phyloP scores from a whole-genome alignment of 257 asterid genomes.

The Handroanthus guayacan region DNA sequence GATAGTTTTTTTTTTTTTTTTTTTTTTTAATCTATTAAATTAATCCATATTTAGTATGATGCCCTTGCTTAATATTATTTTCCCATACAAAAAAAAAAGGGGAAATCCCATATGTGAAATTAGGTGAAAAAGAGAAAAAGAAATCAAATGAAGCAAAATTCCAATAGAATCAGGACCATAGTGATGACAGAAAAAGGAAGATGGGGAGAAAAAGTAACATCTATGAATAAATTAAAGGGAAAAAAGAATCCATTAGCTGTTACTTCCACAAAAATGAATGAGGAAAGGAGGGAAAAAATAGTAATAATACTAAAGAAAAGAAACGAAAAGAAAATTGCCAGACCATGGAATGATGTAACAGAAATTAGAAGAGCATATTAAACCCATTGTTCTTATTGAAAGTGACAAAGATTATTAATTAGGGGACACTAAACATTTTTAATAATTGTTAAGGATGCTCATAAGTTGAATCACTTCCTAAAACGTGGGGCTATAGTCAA shows the following conservation, averaged over 20 bases:
- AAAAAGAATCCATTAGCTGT: conserved; percentile 36
- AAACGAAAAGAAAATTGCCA: not conserved
- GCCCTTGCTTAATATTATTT: not conserved
- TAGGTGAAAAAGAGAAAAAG: not conserved
- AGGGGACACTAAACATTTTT: not conserved
- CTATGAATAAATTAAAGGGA: conserved; percentile 30
- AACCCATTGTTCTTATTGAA: conserved; percentile 17
- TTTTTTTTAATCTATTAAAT: not conserved
- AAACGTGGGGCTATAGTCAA: too few relatives aligned
- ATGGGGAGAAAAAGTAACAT: conserved; percentile 15
- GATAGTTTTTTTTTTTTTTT: not conserved
- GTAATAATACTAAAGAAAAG: not conserved
- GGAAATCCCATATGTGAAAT: not conserved
- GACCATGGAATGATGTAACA: not conserved
- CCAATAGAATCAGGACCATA: conserved; percentile 37
- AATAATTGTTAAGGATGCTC: too few relatives aligned
- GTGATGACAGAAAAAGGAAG: conserved; percentile 33
- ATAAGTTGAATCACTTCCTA: too few relatives aligned
- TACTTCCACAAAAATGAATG: not conserved
- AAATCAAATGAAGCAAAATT: conserved; percentile 31
- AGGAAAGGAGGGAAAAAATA: not conserved
- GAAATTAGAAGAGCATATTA: conserved; percentile 3
- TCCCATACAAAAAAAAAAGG: not conserved
- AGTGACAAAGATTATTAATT: conserved; percentile 22
- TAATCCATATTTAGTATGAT: not conserved